Conservation (phyloP, 345 rosid genomes). For the Punica granatum region DNA sequence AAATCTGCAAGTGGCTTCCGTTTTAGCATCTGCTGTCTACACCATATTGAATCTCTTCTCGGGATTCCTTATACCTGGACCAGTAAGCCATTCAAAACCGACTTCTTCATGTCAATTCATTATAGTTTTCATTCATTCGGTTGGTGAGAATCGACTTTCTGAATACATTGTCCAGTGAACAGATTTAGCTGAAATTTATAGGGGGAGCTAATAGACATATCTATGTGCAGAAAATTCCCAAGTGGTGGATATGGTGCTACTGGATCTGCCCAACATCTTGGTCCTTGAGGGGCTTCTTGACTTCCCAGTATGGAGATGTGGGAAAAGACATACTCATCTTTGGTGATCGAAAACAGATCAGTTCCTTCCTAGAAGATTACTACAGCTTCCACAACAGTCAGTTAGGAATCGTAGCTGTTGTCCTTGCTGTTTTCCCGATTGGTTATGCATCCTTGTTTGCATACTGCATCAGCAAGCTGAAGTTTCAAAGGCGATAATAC, state of each 20-base stretch:
- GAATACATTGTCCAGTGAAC: too few species aligned
- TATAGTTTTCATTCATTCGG: too few species aligned
- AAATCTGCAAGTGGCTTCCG: conserved; percentile 29
- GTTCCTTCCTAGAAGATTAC: conserved; percentile 7
- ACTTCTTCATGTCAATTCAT: neutral
- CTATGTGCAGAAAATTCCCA: conserved; percentile 11
- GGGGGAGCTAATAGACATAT: too few species aligned
- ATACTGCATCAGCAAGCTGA: conserved; percentile 4
- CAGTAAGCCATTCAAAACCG: conserved; percentile 16
- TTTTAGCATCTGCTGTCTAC: conserved; percentile 24
- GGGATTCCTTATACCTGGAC: conserved; percentile 42
- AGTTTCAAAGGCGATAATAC: conserved; percentile 8
- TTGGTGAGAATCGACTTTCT: too few species aligned
- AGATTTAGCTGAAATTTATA: too few species aligned
- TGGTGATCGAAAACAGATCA: conserved; percentile 6
- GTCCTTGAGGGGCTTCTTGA: conserved; percentile 12
- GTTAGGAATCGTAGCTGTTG: conserved; percentile 6
- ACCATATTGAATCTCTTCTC: conserved; percentile 37
- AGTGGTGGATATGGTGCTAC: conserved; percentile 19
- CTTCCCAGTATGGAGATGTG: conserved; percentile 18
- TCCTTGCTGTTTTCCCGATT: conserved; percentile 10
- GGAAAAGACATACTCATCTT: conserved; percentile 2
- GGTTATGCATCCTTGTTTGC: conserved; percentile 10
- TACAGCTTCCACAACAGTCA: conserved; percentile 6
- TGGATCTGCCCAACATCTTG: conserved; percentile 14